Base-by-base conservation (phyloP, 2,329 filamentous ascomycete species). In the Xylariaceae sp. region DNA sequence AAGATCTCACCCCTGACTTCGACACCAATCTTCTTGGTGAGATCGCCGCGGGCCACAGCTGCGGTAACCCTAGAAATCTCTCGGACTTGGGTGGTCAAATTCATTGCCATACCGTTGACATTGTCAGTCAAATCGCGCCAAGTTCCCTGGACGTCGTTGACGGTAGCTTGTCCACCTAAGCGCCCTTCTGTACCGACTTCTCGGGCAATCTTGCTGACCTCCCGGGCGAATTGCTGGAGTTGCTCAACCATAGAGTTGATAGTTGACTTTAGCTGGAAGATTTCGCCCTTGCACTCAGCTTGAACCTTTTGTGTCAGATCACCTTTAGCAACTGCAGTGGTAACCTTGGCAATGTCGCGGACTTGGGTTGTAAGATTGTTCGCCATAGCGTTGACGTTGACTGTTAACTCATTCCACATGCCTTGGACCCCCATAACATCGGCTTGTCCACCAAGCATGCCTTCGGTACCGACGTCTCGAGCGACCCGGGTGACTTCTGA, bases 191-290 rank as follows among this genome's bases (percentile, higher is more conserved):
- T 98, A 59, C 94, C 94, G 81, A 98, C 95, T 76, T 98, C 94
- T 73, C 92, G 89, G 33, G 94, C 94, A 70, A 99, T 90, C 75
- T 95, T 96, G 33, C 94, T 98, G 67, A 99, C 95, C 78, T 98
- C 94, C 71, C 92, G 90, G 8, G 95, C 95, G 72, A 98, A 98
- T 71, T 97, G 93, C 71, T 96, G 92, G 56, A 99, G 81, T 74
- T 97, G 95, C 74, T 97, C 95, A 65, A 99, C 94, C 94, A 99
- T 99, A 73, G 91, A 95, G 77, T 99, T 99, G 80, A 98, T 99
- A 43, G 95, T 98, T 58, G 92, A 93, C 77, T 99, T 99, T 71
- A 99, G 89, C 78, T 91, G 92, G 72, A 87, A 90, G 69, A 93
- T 98, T 82, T 94, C 95, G 75, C 90, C 96, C 78, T 88, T 90